Percentiles rank a stretch among this genome's conserved stretches.
phyloP scores from a whole-genome alignment of 2,329 filamentous ascomycete genomes.

The Chalaropsis thielavioides region DNA sequence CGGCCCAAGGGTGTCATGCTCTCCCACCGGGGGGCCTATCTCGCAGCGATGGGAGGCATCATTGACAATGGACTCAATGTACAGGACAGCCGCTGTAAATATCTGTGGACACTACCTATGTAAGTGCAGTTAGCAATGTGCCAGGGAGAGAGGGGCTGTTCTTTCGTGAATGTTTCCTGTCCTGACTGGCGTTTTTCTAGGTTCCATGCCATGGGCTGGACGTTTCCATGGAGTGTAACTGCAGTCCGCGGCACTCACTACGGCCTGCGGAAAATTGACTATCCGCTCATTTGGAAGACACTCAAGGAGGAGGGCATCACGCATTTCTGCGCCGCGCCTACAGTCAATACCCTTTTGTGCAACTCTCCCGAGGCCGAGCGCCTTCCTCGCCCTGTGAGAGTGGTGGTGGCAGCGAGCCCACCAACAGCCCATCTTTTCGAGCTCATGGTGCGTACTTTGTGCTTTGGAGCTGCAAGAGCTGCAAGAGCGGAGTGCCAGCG shows the following conservation, averaged over 20 bases:
- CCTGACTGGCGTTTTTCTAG: conserved; percentile 22
- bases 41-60: conserved; percentile 72
- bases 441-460: conserved; percentile 52
- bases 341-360: conserved; percentile 88
- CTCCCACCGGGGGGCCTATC: conserved; percentile 75
- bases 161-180: not conserved
- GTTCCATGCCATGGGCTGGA: conserved; percentile 63
- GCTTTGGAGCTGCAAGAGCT: not conserved
- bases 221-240: conserved; percentile 85
- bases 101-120: conserved; percentile 89
- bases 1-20: conserved; percentile 85
- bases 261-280: conserved; percentile 88
- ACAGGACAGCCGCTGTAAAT: conserved; percentile 54
- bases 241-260: conserved; percentile 90
- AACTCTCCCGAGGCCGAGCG: conserved; percentile 58
- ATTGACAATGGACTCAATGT: conserved; percentile 77
- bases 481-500: not conserved
- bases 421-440: conserved; percentile 84
- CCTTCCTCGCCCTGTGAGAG: conserved; percentile 57
- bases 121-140: conserved; percentile 37
- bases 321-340: conserved; percentile 91
- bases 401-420: conserved; percentile 85
- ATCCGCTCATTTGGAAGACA: conserved; percentile 78
- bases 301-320: conserved; percentile 77
- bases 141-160: not conserved